Base-by-base conservation (phyloP, 2,329 filamentous ascomycete species). In the Plectosphaerella plurivora region DNA sequence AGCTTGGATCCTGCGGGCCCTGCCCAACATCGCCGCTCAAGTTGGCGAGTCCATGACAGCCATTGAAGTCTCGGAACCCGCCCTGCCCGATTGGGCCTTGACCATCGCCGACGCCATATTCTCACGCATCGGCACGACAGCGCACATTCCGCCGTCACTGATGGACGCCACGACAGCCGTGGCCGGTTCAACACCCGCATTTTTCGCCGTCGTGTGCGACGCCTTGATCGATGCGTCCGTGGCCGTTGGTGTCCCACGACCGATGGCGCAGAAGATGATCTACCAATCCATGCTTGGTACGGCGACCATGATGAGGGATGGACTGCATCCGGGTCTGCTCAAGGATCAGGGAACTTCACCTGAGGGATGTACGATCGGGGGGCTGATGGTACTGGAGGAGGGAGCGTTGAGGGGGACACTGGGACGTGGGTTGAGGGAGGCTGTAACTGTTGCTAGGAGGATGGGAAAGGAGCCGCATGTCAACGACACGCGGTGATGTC, bases 141-240 rank as follows among this genome's bases (percentile, higher is more conserved):
- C 79, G 0, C 69, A 74, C 20, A 68, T 85, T 0, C 72, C 74
- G 0, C 71, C 79, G 0, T 66, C 70, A 2, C 69, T 74, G 6
- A 81, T 85, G 76, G 77, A 83, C 55, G 79, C 74, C 0, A 72
- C 70, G n/a, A 84, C 81, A 0, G 80, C 82, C 0, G 72, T 85
- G 1, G 82, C 78, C 54, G 81, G 81, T 0, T 83, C 79, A 3
- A 82, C 81, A 0, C 82, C 81, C 0, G 82, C 82, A 0, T 84
- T 85, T 65, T 80, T 78, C 53, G 78, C 81, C 0, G 66, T 85
- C 9, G 72, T 85, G 5, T 69, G 79, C 12, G 82, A 86, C 56
- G 78, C 79, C 0, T 69, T 84, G 51, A 78, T 81, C 3, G 81
- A 84, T 53, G 82, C 80, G 0, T 78, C 76, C 0, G 80, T 85